Evolutionary conservation across 345 rosid genomes (phyloP), one percentile per base, ranked within the genome.

Genomic region (Pelargonium nanum): DNA sequence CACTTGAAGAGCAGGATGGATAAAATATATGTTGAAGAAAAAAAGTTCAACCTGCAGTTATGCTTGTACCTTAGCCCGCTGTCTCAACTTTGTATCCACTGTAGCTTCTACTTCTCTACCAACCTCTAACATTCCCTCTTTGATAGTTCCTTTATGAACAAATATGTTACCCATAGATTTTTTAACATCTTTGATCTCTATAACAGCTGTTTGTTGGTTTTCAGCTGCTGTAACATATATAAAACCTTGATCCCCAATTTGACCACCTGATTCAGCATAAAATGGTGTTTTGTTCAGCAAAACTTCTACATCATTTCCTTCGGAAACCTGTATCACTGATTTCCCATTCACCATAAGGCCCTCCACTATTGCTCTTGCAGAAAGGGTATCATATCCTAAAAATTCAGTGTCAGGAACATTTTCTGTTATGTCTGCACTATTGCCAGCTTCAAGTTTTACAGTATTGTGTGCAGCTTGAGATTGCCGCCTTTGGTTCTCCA

Each of bases 251-350:
- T 89, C 98, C 22, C 84, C 98, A 62, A 92, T 83, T 69, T 92
- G 98, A 65, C 95, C 98, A 65, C 98, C 97, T 21, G 98, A 87
- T 73, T 92, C 97, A 60, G 98, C 97, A 62, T 89, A 89, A 72
- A 92, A 92, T 21, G 98, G 97, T 30, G 98, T 89, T 75, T 80
- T 85, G 69, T 85, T 80, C 51, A 87, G 83, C 71, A 92, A 78
- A 64, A 89, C 78, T 79, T 89, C 97, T 45, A 92, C 95, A 59
- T 89, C 84, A 68, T 71, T 84, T 66, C 97, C 97, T 79, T 89
- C 83, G 57, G 91, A 75, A 54, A 85, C 96, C 70, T 76, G 88
- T 60, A 81, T 69, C 61, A 87, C 96, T 30, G 96, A 78, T 74
- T 86, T 89, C 65, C 95, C 95, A 65, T 80, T 74, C 30, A 92